Evolutionary conservation across 176 grass and related monocot genomes (phyloP), one percentile per base, ranked within the genome.

Genomic region (Eragrostis nindensis): DNA sequence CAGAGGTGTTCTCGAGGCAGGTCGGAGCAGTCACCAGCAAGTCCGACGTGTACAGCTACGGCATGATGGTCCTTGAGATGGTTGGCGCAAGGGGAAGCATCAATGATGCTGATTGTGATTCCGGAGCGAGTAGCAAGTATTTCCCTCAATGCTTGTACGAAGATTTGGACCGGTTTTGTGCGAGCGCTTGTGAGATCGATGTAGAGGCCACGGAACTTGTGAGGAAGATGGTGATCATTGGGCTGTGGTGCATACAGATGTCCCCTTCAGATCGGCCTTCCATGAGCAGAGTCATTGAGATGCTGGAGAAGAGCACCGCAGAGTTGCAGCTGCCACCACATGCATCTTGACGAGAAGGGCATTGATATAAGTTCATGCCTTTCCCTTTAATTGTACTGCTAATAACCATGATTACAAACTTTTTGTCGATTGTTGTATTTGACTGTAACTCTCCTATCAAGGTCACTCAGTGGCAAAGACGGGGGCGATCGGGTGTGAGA

Each of bases 31-130:
- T 90, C 42, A 85, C 85, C 60, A 87, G 76, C 47, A 88, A 88
- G 62, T 86, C 82, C 0, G 91, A 91, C 16, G 84, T 88, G 11
- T 91, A 90, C 69, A 94, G 91, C 74, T 94, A 90, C 3, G 88
- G 68, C 29, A 94, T 94, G 85, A 57, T 90, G 84, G 12, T 94
- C 18, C 68, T 94, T 1, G 82, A 83, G 54, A 90, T 90, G 74
- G 69, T 46, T 5, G 85, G 82, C 4, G 88, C 78, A 11, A 80
- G 59, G 42, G 82, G 81, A 67, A 78, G 54, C 66, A 42, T 75
- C 62, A 43, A 44, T 3, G 6, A 62, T n/a, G 40, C 22, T 8
- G 17, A 7, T 19, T n/a, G 8, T 29, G 43, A 22, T 21, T 46
- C 54, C 3, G 83, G 27, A 2, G 15, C 73, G 38, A 56, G 25